Conservation (phyloP, 2,329 filamentous ascomycete species). For the Grosmannia huntii region DNA sequence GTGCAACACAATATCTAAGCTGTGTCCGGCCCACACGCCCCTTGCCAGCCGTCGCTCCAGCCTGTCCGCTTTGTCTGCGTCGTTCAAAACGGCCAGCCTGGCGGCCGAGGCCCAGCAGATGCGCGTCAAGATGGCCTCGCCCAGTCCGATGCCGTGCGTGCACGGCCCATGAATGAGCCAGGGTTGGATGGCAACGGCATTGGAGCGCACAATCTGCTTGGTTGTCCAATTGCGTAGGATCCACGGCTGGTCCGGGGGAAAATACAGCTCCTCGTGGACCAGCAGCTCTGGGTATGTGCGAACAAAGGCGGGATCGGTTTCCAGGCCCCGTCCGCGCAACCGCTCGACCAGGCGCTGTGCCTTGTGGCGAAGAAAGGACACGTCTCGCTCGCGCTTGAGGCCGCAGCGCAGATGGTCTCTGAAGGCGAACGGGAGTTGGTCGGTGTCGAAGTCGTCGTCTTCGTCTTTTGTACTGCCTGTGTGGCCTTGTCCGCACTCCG, state of each 20-base stretch:
- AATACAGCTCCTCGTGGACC: background rate
- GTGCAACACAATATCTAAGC: too few relatives aligned
- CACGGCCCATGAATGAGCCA: background rate
- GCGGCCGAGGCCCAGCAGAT: background rate
- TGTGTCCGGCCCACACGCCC: too few relatives aligned
- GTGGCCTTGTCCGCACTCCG: background rate
- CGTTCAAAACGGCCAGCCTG: too few relatives aligned
- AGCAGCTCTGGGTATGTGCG: background rate
- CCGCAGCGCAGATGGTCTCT: background rate
- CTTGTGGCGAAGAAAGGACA: background rate
- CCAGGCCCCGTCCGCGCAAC: background rate
- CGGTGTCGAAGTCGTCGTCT: background rate
- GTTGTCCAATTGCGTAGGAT: background rate
- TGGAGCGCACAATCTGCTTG: background rate
- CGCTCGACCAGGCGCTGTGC: background rate
- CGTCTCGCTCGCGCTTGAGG: background rate
- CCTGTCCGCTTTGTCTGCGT: too few relatives aligned
- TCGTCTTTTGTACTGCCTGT: background rate
- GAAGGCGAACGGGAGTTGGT: background rate
- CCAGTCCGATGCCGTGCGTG: background rate
- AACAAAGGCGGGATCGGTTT: background rate
- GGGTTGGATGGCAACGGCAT: background rate
- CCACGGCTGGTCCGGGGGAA: background rate
- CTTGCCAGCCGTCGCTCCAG: too few relatives aligned
- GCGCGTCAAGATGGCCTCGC: background rate